These are phyloP conservation scores for Myxozyma geophila DNA, from an alignment of 805 yeast species.

Conservation along the genomic window DNA sequence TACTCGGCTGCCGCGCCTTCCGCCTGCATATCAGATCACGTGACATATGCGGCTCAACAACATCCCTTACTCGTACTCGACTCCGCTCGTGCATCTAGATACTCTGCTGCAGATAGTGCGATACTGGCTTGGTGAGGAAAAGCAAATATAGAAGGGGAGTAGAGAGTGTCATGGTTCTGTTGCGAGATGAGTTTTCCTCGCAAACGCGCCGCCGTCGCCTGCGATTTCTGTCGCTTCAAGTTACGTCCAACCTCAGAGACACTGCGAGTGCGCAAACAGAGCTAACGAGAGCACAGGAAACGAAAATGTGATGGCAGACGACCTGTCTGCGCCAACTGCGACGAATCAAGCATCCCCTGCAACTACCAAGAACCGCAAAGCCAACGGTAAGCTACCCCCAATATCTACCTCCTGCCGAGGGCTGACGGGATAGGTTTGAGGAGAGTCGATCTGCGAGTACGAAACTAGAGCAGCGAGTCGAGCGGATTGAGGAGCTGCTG, in stretches of 20 bases:
- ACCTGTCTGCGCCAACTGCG: constrained; percentile 13
- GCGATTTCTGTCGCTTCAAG: constrained; percentile 16
- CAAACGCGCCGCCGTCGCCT: constrained; percentile 8
- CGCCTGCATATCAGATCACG: too few relatives aligned
- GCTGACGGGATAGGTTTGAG: not conserved
- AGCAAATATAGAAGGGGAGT: not conserved
- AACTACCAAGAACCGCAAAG: constrained; percentile 12
- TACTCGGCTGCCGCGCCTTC: too few relatives aligned
- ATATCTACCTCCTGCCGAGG: not conserved
- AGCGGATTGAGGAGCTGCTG: constrained; percentile 1
- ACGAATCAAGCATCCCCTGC: constrained; percentile 2
- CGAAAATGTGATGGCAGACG: constrained; percentile 14
- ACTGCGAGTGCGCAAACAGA: not conserved
- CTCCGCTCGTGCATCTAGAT: too few relatives aligned
- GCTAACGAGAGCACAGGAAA: not conserved
- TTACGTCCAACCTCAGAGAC: too few relatives aligned
- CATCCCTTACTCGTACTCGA: too few relatives aligned
- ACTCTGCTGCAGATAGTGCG: too few relatives aligned
- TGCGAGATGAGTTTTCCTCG: constrained; percentile 8
- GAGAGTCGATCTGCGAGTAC: not conserved
- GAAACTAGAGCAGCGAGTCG: constrained; percentile 1
- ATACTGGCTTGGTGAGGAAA: too few relatives aligned
- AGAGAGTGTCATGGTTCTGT: not conserved
- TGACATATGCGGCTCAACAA: too few relatives aligned
- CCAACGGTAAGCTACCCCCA: constrained; percentile 2